Base-by-base conservation (phyloP, 1,139 yeast genomes). In the Hansenula lynferdii region DNA sequence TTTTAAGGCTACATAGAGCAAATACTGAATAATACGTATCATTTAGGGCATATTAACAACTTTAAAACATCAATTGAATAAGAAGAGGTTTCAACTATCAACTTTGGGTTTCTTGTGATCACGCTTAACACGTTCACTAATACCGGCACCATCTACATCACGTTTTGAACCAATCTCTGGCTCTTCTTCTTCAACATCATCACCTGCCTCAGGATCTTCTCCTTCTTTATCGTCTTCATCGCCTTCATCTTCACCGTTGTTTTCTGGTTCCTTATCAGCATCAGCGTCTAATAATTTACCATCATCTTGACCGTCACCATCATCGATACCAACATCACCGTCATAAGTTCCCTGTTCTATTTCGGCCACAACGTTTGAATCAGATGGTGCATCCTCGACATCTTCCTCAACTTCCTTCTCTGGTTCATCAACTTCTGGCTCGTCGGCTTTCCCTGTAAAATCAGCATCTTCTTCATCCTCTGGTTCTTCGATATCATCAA, bases 1-100 rank as follows among this genome's bases (percentile, higher is more conserved):
- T 83, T 1, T 61, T 85, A 28, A 61, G 80, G 40, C 47, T 64
- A 4, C 62, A 66, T 44, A 28, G 46, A 16, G 32, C 21, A 19
- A 38, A 42, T 23, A 28, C 11, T 22, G 9, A 19, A 26, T 20
- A n/a, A n/a, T n/a, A n/a, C n/a, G n/a, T n/a, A n/a, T n/a, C n/a
- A n/a, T n/a, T n/a, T n/a, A n/a, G n/a, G n/a, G n/a, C n/a, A n/a
- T n/a, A n/a, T n/a, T n/a, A n/a, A n/a, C n/a, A n/a, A n/a, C n/a
- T n/a, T n/a, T n/a, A n/a, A n/a, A n/a, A n/a, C n/a, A n/a, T n/a
- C n/a, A n/a, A n/a, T n/a, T n/a, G n/a, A n/a, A n/a, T n/a, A n/a
- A n/a, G n/a, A n/a, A n/a, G n/a, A n/a, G n/a, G 5, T 3, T 6
- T 20, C 9, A 30, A 21, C 24, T 21, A 4, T 30, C 25, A 7